These are phyloP conservation scores for Lavandula angustifolia DNA, from an alignment of 257 asterid genomes.

Conservation along the genomic window DNA sequence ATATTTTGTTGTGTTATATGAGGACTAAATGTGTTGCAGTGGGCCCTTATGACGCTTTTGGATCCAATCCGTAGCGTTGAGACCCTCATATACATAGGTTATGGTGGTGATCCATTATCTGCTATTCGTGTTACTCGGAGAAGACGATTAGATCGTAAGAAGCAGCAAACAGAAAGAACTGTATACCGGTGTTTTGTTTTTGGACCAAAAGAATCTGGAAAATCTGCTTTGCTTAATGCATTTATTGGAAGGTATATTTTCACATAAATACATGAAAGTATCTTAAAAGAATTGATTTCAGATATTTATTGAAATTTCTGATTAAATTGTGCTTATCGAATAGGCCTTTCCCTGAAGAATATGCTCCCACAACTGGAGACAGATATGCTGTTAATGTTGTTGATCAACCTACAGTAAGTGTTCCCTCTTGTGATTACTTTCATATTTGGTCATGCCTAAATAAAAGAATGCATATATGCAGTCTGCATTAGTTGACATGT, in stretches of 20 bases:
- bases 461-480: conserved; percentile 3
- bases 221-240: conserved; percentile 76
- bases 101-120: conserved; percentile 80
- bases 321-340: conserved; percentile 25
- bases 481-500: conserved; percentile 18
- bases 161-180: conserved; percentile 78
- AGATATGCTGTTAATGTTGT: conserved; percentile 71
- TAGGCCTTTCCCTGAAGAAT: conserved; percentile 80
- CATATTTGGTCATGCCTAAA: background rate
- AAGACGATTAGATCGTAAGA: conserved; percentile 86
- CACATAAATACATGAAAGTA: conserved; percentile 11
- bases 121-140: conserved; percentile 84
- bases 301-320: conserved; percentile 22
- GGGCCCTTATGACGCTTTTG: conserved; percentile 94
- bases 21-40: conserved; percentile 51
- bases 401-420: conserved; percentile 69
- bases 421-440: conserved; percentile 27
- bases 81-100: conserved; percentile 84
- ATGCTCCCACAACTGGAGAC: conserved; percentile 59
- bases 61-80: conserved; percentile 83
- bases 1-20: conserved; percentile 26
- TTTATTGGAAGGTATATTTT: conserved; percentile 69
- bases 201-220: conserved; percentile 92
- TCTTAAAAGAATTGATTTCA: conserved; percentile 14
- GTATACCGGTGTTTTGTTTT: conserved; percentile 89